A percentile compares a stretch with the other conserved stretches of the same genome.
phyloP scores from a whole-genome alignment of 2,329 filamentous ascomycete genomes.

The Nectriaceae sp. region DNA sequence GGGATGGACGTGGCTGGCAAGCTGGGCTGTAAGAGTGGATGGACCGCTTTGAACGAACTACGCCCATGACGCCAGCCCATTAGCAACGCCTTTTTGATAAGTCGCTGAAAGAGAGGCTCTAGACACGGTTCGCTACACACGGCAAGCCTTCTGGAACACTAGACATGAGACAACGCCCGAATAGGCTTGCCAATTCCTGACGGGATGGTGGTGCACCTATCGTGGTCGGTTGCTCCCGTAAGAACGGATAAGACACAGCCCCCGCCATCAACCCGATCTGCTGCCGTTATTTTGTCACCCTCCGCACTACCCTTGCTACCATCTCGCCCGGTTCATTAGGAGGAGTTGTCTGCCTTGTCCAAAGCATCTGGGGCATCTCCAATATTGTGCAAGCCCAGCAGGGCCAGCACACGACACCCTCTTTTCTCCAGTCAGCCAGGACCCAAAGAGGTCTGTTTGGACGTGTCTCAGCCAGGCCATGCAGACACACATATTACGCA shows the following conservation, averaged over 20 bases:
- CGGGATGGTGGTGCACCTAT: background rate
- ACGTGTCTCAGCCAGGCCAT: constrained; percentile 16
- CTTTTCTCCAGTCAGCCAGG: constrained; percentile 3
- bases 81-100: background rate
- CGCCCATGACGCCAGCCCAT: background rate
- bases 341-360: background rate
- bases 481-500: constrained; percentile 11
- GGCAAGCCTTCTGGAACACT: background rate
- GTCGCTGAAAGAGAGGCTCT: background rate
- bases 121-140: background rate
- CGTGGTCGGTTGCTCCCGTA: background rate
- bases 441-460: constrained; percentile 9
- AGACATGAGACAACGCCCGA: background rate
- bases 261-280: background rate
- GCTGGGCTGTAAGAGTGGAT: background rate
- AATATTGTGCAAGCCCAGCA: constrained; percentile 11
- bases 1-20: background rate
- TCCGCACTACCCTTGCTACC: background rate
- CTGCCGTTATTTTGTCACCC: background rate
- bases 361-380: constrained; percentile 3
- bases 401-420: constrained; percentile 4
- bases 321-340: background rate
- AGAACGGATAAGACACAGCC: background rate
- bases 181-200: background rate
- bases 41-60: too few species aligned